Conservation (phyloP, 2,329 filamentous ascomycete species). For the Penicillium sumatraense region DNA sequence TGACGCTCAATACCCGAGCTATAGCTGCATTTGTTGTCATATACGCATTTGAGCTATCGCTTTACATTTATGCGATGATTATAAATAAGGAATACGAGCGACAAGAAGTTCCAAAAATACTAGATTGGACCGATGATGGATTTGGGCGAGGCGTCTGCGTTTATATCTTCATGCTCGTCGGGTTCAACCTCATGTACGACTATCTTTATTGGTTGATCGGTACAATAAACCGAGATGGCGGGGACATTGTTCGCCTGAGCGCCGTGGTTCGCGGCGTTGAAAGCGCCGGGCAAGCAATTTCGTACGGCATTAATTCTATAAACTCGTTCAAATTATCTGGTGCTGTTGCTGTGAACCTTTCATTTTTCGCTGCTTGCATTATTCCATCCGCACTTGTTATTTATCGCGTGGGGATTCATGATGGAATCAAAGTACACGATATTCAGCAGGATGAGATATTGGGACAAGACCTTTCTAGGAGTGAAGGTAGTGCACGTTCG, state of each 20-base stretch:
- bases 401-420: background rate
- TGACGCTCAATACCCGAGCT: background rate
- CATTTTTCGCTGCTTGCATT: constrained; percentile 5
- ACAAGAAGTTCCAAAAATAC: background rate
- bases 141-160: background rate
- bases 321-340: constrained; percentile 1
- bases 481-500: background rate
- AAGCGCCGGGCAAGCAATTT: constrained; percentile 2
- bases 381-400: constrained; percentile 3
- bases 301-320: constrained; percentile 6
- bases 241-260: constrained; percentile 2
- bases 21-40: background rate
- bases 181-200: constrained; percentile 5
- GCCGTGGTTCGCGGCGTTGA: constrained; percentile 6
- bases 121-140: constrained; percentile 5
- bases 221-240: background rate
- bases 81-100: background rate
- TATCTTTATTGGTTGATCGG: constrained; percentile 6
- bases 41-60: background rate
- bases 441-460: background rate
- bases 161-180: constrained; percentile 4
- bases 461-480: background rate
- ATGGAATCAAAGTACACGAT: constrained; percentile 2
- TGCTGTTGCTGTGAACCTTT: constrained; percentile 4
- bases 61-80: background rate